Percentiles rank a stretch among this genome's conserved stretches.
Evolutionary conservation across 192 early-diverging fungal genomes (phyloP).

Genomic region (Glomus cerebriforme): DNA sequence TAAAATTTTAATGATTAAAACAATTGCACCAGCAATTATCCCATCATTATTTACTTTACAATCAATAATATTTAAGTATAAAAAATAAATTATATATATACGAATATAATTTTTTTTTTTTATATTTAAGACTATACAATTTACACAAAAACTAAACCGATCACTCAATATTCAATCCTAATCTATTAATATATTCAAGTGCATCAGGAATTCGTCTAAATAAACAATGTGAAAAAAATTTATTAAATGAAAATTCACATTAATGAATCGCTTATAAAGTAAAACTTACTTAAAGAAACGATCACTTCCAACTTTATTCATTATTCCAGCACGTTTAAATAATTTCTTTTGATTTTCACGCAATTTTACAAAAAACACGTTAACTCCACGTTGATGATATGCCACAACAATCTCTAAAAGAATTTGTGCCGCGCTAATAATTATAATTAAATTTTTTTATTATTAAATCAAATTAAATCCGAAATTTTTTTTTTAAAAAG

Average conservation of each 20-base stretch:
- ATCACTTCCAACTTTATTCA: conserved; percentile 58
- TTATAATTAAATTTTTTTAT: neutral
- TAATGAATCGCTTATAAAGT: neutral
- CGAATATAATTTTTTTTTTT: no score
- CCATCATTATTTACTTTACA: no score
- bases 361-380: conserved; percentile 92
- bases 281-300: conserved; percentile 69
- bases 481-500: neutral
- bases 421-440: conserved; percentile 61
- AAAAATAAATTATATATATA: no score
- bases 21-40: no score
- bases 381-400: conserved; percentile 77
- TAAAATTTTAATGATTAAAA: no score
- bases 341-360: conserved; percentile 64
- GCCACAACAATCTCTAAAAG: conserved; percentile 88
- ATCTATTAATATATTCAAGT: conserved; percentile 9
- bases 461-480: neutral
- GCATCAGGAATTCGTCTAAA: conserved; percentile 5
- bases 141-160: no score
- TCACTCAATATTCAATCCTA: neutral
- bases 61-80: no score
- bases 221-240: neutral
- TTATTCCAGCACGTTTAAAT: conserved; percentile 77
- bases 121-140: no score
- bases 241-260: neutral